Conservation (phyloP, 1,139 yeast species). For the Saccharomyces uvarum region DNA sequence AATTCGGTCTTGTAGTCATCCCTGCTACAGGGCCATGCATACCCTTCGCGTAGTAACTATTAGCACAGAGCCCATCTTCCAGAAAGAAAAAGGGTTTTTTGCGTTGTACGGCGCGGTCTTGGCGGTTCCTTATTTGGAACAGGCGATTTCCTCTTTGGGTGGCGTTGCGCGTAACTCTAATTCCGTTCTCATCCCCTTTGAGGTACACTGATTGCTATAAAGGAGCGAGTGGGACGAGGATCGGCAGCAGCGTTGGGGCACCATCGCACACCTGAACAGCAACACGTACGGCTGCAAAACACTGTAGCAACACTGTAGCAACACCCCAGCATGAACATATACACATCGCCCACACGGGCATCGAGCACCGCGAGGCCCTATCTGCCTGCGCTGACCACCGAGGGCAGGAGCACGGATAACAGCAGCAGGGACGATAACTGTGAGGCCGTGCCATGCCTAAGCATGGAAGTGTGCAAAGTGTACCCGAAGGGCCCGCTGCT, state of each 20-base stretch:
- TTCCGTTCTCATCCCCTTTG: not conserved
- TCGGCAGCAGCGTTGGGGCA: not conserved
- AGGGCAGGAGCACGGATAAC: not conserved
- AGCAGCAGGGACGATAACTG: not conserved
- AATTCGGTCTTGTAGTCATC: not conserved
- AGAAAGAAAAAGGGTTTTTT: constrained; percentile 53
- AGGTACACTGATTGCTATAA: not conserved
- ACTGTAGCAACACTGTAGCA: not conserved
- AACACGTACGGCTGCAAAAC: not conserved
- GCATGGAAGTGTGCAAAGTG: not conserved
- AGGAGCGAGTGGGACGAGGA: not conserved
- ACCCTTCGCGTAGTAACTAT: not conserved
- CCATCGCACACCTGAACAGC: not conserved
- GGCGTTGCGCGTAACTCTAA: not conserved
- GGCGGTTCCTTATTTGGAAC: constrained; percentile 46
- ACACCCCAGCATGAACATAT: not conserved
- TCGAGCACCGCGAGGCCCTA: not conserved
- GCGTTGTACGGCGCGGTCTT: constrained; percentile 79
- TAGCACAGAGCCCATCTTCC: constrained; percentile 45
- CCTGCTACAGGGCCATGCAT: not conserved
- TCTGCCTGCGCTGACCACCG: not conserved
- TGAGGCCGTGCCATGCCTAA: not conserved
- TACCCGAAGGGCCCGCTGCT: not conserved
- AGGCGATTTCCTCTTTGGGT: constrained; percentile 14
- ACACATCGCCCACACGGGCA: not conserved